Evolutionary conservation across 805 yeast species (phyloP), one percentile per base, ranked within the genome.

Genomic region (Yamadazyma laniorum): DNA sequence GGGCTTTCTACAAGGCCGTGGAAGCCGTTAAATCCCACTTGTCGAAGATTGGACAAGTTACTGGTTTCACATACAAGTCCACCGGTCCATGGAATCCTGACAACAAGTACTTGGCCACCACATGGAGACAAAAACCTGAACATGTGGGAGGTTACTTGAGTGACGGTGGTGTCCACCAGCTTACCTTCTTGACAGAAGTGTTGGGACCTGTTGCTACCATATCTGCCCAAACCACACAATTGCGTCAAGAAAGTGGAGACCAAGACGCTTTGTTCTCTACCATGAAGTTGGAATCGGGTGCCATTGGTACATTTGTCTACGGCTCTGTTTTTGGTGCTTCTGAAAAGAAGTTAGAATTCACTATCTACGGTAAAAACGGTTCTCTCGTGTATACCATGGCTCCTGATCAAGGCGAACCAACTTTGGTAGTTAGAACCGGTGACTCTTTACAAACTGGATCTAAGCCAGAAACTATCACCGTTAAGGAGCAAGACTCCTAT

Each of bases 151-250:
- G 97, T 0, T 90, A 72, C 63, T 69, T 91, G 52, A 82, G 91
- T 42, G 98, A 91, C 55, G 97, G 96, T 54, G 98, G 97, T 58
- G 98, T 91, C 17, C 98, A 91, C 63, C 97, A 90, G 61, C 67
- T 90, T 59, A 96, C 96, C 3, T 66, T 88, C 26, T 73, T 90
- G 47, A 88, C 95, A 6, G 87, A 79, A 43, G 79, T 88, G 14
- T 69, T 91, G 38, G 97, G 98, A 37, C 69, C 72, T 17, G 82
- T 88, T 12, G 78, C 74, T 34, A 61, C 80, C 5, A 79, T 90
- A 26, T 75, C 86, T 38, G 96, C 89, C 7, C 74, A 75, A 48
- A 82, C 96, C 11, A 78, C 70, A 44, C 96, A 89, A 64, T 73
- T 86, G 34, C 77, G 89, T 56, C 68, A 80, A 53, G 76, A 74